A percentile compares a stretch with the other conserved stretches of the same genome.
These are phyloP conservation scores for Lactifluus hygrophoroides DNA, from an alignment of 768 basidiomycete genomes.

Conservation along the genomic window DNA sequence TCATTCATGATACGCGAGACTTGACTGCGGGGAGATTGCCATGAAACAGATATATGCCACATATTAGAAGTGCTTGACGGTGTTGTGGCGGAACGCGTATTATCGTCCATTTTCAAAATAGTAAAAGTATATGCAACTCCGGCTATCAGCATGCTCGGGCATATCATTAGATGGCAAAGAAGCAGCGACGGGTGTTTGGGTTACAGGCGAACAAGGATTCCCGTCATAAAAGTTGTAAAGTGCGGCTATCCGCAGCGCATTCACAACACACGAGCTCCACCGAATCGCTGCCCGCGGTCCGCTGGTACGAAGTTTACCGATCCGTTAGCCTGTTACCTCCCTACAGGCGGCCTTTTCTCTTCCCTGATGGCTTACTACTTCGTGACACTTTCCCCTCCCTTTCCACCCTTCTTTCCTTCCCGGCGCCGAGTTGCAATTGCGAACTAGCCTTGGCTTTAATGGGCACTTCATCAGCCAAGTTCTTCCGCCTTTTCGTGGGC, in stretches of 20 bases:
- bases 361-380: neutral
- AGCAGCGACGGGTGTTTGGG: neutral
- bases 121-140: neutral
- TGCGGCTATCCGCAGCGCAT: neutral
- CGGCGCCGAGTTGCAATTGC: neutral
- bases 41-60: neutral
- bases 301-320: neutral
- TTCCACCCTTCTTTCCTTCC: neutral
- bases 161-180: neutral
- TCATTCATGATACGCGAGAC: neutral
- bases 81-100: neutral
- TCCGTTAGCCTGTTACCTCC: neutral
- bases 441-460: neutral
- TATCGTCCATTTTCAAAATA: neutral
- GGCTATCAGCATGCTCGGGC: neutral
- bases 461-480: neutral
- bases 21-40: neutral
- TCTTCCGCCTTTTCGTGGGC: constrained; percentile 2
- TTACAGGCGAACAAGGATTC: neutral
- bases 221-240: too few relatives aligned
- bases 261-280: neutral
- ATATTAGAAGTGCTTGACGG: neutral
- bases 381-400: neutral
- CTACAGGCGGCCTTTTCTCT: neutral
- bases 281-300: too few relatives aligned